phyloP scores from a whole-genome alignment of 2,329 filamentous ascomycete genomes.

The Emergomyces africanus region DNA sequence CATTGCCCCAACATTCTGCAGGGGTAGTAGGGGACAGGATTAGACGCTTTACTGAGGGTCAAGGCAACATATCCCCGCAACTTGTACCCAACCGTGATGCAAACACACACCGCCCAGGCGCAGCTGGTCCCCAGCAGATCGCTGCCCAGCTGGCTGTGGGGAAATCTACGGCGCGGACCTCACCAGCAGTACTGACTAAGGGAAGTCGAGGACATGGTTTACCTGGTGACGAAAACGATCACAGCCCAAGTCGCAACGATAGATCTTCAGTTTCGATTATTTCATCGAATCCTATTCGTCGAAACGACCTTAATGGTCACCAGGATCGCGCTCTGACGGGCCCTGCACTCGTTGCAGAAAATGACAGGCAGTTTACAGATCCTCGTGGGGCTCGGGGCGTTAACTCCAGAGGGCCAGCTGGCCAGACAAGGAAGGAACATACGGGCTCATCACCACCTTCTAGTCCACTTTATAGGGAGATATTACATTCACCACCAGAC shows the following conservation, averaged over 20 bases:
- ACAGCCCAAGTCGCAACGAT: neutral
- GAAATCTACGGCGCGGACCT: constrained; percentile 12
- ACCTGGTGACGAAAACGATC: neutral
- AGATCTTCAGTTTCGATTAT: neutral
- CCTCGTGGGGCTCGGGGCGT: neutral
- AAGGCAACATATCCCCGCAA: constrained; percentile 8
- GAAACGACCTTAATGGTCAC: neutral
- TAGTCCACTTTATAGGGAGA: neutral
- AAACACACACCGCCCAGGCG: constrained; percentile 8
- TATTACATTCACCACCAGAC: neutral
- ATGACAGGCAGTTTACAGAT: neutral
- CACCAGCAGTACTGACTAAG: neutral
- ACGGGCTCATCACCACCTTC: neutral
- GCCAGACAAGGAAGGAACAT: neutral
- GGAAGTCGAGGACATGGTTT: neutral
- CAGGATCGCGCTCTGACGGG: neutral
- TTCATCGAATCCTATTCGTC: neutral
- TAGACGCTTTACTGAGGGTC: constrained; percentile 19
- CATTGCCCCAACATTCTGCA: constrained; percentile 17
- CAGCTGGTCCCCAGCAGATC: constrained; percentile 19
- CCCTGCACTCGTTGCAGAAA: neutral
- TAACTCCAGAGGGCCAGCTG: neutral
- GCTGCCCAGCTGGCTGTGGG: constrained; percentile 24
- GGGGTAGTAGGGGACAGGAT: constrained; percentile 29
- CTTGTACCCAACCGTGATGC: constrained; percentile 9